Percentiles rank a stretch among this genome's conserved stretches.
Conservation (phyloP, 371 early-diverging fungal genomes). For the Zychaea mexicana region DNA sequence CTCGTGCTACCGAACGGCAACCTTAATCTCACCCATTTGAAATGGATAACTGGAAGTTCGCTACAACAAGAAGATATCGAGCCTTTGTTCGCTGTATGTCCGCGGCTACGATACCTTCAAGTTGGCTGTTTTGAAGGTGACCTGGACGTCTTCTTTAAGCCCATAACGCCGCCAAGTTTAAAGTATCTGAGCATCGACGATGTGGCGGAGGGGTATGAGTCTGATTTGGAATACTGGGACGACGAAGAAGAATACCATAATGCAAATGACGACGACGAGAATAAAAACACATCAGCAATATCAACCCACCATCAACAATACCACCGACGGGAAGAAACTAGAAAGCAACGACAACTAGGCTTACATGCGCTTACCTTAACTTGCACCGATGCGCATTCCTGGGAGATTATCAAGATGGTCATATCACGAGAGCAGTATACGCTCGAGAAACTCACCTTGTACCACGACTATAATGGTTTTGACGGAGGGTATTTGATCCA, state of each 20-base stretch:
- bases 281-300: too few species aligned
- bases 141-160: neutral
- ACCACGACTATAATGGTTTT: neutral
- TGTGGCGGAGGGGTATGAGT: neutral
- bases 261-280: neutral
- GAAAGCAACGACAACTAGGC: neutral
- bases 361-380: neutral
- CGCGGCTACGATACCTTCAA: neutral
- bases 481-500: neutral
- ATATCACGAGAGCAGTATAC: neutral
- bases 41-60: neutral
- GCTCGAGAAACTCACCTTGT: neutral
- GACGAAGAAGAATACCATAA: neutral
- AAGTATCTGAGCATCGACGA: neutral
- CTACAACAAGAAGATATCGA: neutral
- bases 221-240: neutral
- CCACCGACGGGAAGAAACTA: neutral
- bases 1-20: neutral
- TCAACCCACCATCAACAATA: too few species aligned
- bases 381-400: neutral
- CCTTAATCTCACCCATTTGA: neutral
- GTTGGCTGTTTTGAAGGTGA: neutral
- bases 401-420: neutral
- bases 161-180: neutral
- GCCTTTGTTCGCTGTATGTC: neutral